Conservation (phyloP, 2,329 filamentous ascomycete genomes). For the Thielaviopsis ethacetica region DNA sequence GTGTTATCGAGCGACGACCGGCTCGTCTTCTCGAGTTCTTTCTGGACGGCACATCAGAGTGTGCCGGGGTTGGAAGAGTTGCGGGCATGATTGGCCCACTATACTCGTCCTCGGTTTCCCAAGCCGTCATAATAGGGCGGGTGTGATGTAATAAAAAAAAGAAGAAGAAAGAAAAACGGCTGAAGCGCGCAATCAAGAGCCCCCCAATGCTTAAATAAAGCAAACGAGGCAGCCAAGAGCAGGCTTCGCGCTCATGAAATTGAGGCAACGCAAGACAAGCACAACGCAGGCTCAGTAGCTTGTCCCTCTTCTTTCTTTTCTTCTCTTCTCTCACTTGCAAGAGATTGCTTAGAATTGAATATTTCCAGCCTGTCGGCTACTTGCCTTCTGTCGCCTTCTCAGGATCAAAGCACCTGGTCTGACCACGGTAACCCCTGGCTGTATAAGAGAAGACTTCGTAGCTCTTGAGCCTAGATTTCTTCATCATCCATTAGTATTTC, state of each 20-base stretch:
- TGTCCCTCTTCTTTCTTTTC: too few relatives aligned
- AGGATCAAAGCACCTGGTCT: slow-evolving; percentile 5
- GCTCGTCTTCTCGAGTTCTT: slow-evolving; percentile 51
- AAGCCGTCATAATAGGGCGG: slow-evolving; percentile 31
- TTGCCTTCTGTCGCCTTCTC: not conserved
- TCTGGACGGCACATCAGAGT: slow-evolving; percentile 22
- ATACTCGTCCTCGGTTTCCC: slow-evolving; percentile 49
- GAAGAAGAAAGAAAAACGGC: too few relatives aligned
- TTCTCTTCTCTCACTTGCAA: too few relatives aligned
- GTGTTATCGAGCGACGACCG: slow-evolving; percentile 48
- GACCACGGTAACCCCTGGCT: not conserved
- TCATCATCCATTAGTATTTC: not conserved
- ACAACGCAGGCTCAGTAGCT: too few relatives aligned
- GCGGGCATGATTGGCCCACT: slow-evolving; percentile 35
- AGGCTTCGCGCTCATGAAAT: too few relatives aligned
- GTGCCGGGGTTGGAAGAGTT: slow-evolving; percentile 46
- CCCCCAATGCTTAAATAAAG: too few relatives aligned
- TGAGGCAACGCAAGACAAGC: too few relatives aligned
- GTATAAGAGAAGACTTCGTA: not conserved
- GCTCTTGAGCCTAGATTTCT: not conserved
- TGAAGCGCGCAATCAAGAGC: too few relatives aligned
- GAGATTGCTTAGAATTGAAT: too few relatives aligned
- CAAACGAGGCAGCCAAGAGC: too few relatives aligned
- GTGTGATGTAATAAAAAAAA: not conserved
- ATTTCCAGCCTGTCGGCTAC: too few relatives aligned